Evolutionary conservation across 2,329 filamentous ascomycete species (phyloP).

Genomic region (Sclerotinia trifoliorum): DNA sequence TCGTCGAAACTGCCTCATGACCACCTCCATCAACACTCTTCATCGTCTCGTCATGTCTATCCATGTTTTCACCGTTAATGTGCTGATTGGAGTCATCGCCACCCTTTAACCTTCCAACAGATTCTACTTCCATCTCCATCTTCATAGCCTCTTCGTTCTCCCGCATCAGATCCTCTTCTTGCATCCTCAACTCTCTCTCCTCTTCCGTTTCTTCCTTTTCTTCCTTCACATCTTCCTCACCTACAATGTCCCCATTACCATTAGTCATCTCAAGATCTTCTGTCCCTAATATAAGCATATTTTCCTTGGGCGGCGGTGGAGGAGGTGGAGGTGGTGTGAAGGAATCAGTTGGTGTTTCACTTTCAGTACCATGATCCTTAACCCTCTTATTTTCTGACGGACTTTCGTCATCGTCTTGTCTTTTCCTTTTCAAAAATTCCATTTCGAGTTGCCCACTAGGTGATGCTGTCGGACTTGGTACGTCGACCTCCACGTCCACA

Average conservation of each 20-base stretch:
- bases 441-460: constrained; percentile 19
- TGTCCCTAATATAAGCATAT: constrained; percentile 10
- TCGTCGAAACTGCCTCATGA: background rate
- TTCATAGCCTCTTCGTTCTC: constrained; percentile 39
- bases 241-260: background rate
- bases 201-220: constrained; percentile 30
- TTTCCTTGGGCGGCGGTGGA: constrained; percentile 33
- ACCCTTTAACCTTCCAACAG: constrained; percentile 50
- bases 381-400: constrained; percentile 36
- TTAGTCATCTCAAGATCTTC: constrained; percentile 2
- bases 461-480: constrained; percentile 16
- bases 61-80: background rate
- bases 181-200: constrained; percentile 28
- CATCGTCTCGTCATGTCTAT: background rate
- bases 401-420: constrained; percentile 43
- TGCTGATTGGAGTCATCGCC: background rate
- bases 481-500: constrained; percentile 25
- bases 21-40: background rate
- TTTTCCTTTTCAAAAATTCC: constrained; percentile 60
- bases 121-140: constrained; percentile 54
- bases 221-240: background rate
- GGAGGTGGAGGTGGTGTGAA: constrained; percentile 35
- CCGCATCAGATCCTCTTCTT: constrained; percentile 34
- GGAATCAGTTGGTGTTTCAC: background rate
- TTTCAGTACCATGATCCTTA: constrained; percentile 31